phyloP scores from a whole-genome alignment of 805 yeast genomes.

The Candida tibetensis region DNA sequence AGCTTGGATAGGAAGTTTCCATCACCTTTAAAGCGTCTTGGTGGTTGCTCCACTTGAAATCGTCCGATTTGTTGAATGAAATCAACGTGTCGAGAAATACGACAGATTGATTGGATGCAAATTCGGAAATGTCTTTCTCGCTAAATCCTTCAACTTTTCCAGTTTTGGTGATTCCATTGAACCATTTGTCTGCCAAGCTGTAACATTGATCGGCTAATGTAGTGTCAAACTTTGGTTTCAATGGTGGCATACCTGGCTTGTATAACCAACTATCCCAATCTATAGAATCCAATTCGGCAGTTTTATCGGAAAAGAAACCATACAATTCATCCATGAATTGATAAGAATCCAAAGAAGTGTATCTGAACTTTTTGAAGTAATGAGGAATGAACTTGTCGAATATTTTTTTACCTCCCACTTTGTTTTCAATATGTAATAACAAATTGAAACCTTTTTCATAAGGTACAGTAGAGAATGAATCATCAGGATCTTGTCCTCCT shows the following conservation, averaged over 20 bases:
- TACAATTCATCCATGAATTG: conserved; percentile 75
- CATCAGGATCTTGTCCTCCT: conserved; percentile 45
- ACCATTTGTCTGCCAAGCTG: conserved; percentile 66
- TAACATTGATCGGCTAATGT: conserved; percentile 72
- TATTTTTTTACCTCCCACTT: conserved; percentile 58
- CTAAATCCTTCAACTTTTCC: conserved; percentile 34
- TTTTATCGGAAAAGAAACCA: conserved; percentile 54
- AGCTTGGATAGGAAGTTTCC: conserved; percentile 35
- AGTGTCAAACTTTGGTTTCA: conserved; percentile 75
- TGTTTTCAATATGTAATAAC: conserved; percentile 67
- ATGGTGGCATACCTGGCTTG: conserved; percentile 83
- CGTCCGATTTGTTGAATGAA: conserved; percentile 42
- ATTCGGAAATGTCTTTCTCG: conserved; percentile 48
- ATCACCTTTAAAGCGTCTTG: conserved; percentile 30
- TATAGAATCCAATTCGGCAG: conserved; percentile 55
- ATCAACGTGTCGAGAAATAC: conserved; percentile 73
- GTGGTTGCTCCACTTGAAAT: conserved; percentile 37
- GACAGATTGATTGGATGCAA: conserved; percentile 73
- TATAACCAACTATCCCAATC: conserved; percentile 88
- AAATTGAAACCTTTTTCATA: conserved; percentile 38
- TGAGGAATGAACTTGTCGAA: conserved; percentile 80
- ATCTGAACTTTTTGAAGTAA: conserved; percentile 69
- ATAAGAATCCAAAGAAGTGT: conserved; percentile 73
- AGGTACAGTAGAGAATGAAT: conserved; percentile 32
- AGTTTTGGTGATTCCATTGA: conserved; percentile 26